phyloP scores from a whole-genome alignment of 805 yeast species.

The Yarrowia phangngaensis region DNA sequence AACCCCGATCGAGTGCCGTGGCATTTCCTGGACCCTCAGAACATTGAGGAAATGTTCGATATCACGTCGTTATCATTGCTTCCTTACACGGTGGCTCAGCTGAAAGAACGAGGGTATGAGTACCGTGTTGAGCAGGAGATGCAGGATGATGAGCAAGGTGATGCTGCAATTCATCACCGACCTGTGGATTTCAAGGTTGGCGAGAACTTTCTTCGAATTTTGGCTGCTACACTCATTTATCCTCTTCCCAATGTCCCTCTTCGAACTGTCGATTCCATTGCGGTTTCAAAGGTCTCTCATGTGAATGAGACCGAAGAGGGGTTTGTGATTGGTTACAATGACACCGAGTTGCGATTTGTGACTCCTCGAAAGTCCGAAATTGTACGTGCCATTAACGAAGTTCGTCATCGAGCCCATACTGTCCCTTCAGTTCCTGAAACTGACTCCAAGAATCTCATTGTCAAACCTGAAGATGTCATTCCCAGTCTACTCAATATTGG shows the following conservation, averaged over 20 bases:
- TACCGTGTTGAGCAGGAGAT: constrained; percentile 9
- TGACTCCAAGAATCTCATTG: constrained; percentile 13
- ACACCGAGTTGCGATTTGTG: constrained; percentile 10
- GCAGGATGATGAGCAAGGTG: no score
- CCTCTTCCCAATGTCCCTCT: constrained; percentile 14
- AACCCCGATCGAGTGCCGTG: constrained; percentile 32
- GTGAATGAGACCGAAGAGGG: constrained; percentile 16
- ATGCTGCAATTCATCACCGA: no score
- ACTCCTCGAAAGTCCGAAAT: constrained; percentile 30
- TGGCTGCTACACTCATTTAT: neutral
- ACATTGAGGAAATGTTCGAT: constrained; percentile 45
- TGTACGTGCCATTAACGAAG: constrained; percentile 31
- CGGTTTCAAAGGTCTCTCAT: neutral
- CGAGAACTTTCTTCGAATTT: constrained; percentile 1
- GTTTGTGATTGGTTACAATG: neutral
- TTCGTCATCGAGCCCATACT: constrained; percentile 25
- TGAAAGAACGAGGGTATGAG: constrained; percentile 1
- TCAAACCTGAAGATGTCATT: constrained; percentile 43
- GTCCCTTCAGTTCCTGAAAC: constrained; percentile 1
- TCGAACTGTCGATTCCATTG: neutral
- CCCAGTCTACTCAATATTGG: constrained; percentile 62
- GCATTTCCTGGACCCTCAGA: constrained; percentile 47
- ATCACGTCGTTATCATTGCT: constrained; percentile 13
- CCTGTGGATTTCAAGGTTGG: constrained; percentile 22
- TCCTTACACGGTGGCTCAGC: constrained; percentile 19